phyloP scores from a whole-genome alignment of 2,329 filamentous ascomycete species.

The Ambrosiella cleistominuta region DNA sequence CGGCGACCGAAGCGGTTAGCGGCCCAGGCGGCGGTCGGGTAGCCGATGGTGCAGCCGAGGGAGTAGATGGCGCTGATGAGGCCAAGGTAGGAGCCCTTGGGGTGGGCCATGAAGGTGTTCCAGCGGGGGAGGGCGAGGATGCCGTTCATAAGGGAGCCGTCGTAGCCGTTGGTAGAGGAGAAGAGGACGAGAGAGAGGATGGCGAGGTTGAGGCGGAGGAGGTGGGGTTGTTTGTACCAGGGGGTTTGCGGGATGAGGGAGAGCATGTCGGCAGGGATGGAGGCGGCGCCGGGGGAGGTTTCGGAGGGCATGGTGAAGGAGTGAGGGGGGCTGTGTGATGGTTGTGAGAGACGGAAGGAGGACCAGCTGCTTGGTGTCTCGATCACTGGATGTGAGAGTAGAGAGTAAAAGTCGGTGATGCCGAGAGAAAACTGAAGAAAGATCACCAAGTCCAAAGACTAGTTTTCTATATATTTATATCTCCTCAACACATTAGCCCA shows the following conservation, averaged over 20 bases:
- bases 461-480: no score
- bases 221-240: constrained; percentile 55
- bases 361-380: neutral
- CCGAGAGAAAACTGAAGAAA: neutral
- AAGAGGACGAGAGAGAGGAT: constrained; percentile 31
- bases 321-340: neutral
- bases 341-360: neutral
- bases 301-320: neutral
- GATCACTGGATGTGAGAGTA: neutral
- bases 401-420: neutral
- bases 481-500: no score
- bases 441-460: no score
- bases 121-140: constrained; percentile 24
- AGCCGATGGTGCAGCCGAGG: constrained; percentile 30
- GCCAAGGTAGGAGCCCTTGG: constrained; percentile 29
- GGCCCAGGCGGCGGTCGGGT: constrained; percentile 28
- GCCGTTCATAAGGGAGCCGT: constrained; percentile 33
- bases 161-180: constrained; percentile 35
- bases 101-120: constrained; percentile 16
- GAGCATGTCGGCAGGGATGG: constrained; percentile 39
- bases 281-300: neutral
- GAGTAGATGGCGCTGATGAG: constrained; percentile 35
- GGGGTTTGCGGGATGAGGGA: constrained; percentile 70
- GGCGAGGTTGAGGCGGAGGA: constrained; percentile 55
- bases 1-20: constrained; percentile 31